Evolutionary conservation across 805 yeast species (phyloP).

Genomic region (Metschnikowia henanensis): DNA sequence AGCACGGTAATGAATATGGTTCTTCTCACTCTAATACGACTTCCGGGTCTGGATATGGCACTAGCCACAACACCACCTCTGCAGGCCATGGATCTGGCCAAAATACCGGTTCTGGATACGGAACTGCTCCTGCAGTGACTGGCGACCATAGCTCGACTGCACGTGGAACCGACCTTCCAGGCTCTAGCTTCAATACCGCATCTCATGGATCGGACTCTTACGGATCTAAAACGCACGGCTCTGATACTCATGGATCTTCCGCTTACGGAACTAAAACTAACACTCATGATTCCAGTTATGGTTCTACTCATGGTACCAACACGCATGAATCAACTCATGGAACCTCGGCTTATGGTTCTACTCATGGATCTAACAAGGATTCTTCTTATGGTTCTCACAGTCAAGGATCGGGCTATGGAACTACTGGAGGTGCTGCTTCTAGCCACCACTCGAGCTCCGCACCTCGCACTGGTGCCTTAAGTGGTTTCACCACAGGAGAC

Average conservation of each 20-base stretch:
- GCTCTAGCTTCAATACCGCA: not conserved
- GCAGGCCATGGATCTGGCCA: constrained; percentile 1
- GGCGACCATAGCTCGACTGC: constrained; percentile 4
- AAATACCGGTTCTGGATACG: constrained; percentile 4
- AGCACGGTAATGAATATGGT: constrained; percentile 1
- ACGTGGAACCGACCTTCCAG: constrained; percentile 2
- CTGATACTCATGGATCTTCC: not conserved
- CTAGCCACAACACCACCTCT: constrained; percentile 2
- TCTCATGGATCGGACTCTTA: not conserved
- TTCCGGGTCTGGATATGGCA: not conserved
- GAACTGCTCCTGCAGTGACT: not conserved
- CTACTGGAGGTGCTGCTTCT: constrained; percentile 6
- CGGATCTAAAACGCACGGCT: not conserved
- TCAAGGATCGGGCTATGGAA: not conserved
- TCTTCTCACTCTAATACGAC: constrained; percentile 5
- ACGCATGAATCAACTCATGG: not conserved
- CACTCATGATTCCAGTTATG: no score
- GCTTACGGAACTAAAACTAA: constrained; percentile 3
- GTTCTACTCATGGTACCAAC: not conserved
- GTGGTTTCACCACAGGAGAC: constrained; percentile 36
- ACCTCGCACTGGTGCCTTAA: not conserved
- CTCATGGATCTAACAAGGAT: not conserved
- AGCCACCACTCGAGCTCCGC: constrained; percentile 6
- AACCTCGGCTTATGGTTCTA: not conserved
- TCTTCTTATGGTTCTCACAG: not conserved